phyloP scores from a whole-genome alignment of 2,329 filamentous ascomycete genomes.

The Aphanoascus verrucosus region DNA sequence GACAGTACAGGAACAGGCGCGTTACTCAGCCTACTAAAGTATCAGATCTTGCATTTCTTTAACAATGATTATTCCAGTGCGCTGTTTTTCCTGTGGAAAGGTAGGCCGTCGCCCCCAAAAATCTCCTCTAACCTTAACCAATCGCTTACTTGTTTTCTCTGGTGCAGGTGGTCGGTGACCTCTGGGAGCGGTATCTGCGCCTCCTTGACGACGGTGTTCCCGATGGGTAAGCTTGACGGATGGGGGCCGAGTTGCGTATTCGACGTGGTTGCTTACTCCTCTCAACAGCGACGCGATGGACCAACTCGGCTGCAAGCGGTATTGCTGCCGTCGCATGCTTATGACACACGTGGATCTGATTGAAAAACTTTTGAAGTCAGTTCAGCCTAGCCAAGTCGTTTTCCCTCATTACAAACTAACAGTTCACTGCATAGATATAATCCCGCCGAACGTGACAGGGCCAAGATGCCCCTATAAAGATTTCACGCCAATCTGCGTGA shows the following conservation, averaged over 20 bases:
- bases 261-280: background rate
- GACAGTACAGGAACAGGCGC: no score
- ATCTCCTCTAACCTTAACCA: background rate
- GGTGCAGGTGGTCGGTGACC: constrained; percentile 78
- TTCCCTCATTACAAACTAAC: constrained; percentile 1
- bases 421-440: constrained; percentile 33
- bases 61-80: constrained; percentile 91
- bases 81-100: constrained; percentile 99
- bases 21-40: background rate
- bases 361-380: constrained; percentile 91
- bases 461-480: constrained; percentile 26
- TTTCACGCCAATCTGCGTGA: background rate
- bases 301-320: constrained; percentile 80
- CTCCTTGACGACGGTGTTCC: constrained; percentile 67
- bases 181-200: constrained; percentile 92
- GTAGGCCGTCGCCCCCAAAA: constrained; percentile 39
- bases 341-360: constrained; percentile 99
- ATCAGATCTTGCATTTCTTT: background rate
- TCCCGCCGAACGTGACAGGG: constrained; percentile 39
- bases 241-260: background rate
- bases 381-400: constrained; percentile 2
- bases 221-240: constrained; percentile 52
- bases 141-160: constrained; percentile 13
- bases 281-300: constrained; percentile 79
- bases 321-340: constrained; percentile 98